Conservation (phyloP, 2,329 filamentous ascomycete genomes). For the Rhynchosporium secalis region DNA sequence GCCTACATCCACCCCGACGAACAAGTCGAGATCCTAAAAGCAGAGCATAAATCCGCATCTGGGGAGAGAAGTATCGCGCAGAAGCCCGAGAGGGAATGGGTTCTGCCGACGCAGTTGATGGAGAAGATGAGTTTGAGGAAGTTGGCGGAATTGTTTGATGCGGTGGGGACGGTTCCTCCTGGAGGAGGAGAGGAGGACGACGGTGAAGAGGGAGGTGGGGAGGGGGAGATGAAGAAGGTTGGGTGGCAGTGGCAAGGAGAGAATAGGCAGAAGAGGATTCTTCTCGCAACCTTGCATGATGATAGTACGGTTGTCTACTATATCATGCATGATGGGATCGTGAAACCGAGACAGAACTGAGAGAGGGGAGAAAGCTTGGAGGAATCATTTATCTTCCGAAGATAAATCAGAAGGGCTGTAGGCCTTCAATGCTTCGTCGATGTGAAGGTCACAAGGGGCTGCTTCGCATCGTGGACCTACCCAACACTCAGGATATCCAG, state of each 20-base stretch:
- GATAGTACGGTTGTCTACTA: slow-evolving; percentile 87
- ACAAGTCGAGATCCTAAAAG: slow-evolving; percentile 70
- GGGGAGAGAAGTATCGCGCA: slow-evolving; percentile 46
- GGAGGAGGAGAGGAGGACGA: slow-evolving; percentile 31
- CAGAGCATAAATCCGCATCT: slow-evolving; percentile 49
- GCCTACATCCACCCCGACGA: slow-evolving; percentile 82
- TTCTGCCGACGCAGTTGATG: slow-evolving; percentile 69
- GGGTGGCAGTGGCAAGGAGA: slow-evolving; percentile 47
- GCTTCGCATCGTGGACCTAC: slow-evolving; percentile 62
- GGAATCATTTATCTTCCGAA: not conserved
- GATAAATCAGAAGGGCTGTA: not conserved
- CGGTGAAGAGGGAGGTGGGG: slow-evolving; percentile 26
- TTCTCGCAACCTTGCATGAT: slow-evolving; percentile 74
- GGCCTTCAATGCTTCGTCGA: not conserved
- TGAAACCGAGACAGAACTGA: slow-evolving; percentile 83
- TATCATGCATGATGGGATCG: slow-evolving; percentile 80
- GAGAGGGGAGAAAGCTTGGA: not conserved
- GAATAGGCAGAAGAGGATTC: slow-evolving; percentile 62
- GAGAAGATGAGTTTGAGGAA: slow-evolving; percentile 70
- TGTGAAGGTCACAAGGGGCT: slow-evolving; percentile 59
- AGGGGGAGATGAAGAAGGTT: slow-evolving; percentile 32
- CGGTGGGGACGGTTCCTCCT: slow-evolving; percentile 49
- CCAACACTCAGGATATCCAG: slow-evolving; percentile 67
- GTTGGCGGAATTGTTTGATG: slow-evolving; percentile 71
- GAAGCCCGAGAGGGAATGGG: slow-evolving; percentile 68